A percentile compares a stretch with the other conserved stretches of the same genome.
phyloP scores from a whole-genome alignment of 2,329 filamentous ascomycete species.

The Microsporum ferrugineum region DNA sequence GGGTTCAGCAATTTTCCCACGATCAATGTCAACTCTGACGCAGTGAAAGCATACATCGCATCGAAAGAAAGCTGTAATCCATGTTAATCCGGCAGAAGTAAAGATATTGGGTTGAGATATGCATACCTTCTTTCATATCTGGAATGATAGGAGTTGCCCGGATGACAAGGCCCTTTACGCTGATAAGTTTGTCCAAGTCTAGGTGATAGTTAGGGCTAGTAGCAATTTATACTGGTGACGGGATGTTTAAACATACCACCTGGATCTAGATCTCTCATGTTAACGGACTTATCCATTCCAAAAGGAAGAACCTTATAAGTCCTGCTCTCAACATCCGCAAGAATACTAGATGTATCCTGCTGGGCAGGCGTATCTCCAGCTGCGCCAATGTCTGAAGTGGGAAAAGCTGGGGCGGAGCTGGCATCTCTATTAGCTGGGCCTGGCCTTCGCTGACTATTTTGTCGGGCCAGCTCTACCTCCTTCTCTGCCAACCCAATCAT shows the following conservation, averaged over 20 bases:
- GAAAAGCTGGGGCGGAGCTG: conserved; percentile 66
- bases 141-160: conserved; percentile 91
- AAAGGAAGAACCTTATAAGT: conserved; percentile 82
- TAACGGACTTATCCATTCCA: conserved; percentile 74
- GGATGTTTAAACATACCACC: conserved; percentile 40
- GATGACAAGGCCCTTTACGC: conserved; percentile 91
- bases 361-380: conserved; percentile 24
- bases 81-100: conserved; percentile 7
- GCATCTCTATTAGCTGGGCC: conserved; percentile 38
- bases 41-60: conserved; percentile 90
- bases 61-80: conserved; percentile 69
- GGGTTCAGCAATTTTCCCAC: conserved; percentile 91
- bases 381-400: conserved; percentile 64
- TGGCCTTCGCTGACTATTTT: conserved; percentile 35
- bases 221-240: too few relatives aligned
- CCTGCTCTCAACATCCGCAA: conserved; percentile 64
- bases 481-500: conserved; percentile 82
- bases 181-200: conserved; percentile 94
- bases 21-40: conserved; percentile 79
- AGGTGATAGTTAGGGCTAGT: conserved; percentile 18
- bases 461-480: conserved; percentile 60
- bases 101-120: conserved; percentile 9
- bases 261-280: conserved; percentile 87
- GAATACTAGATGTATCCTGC: conserved; percentile 53
- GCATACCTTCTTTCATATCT: conserved; percentile 78